Evolutionary conservation across 164 flowering plant genomes (phyloP).

Genomic region (Paratinospora sagittata): DNA sequence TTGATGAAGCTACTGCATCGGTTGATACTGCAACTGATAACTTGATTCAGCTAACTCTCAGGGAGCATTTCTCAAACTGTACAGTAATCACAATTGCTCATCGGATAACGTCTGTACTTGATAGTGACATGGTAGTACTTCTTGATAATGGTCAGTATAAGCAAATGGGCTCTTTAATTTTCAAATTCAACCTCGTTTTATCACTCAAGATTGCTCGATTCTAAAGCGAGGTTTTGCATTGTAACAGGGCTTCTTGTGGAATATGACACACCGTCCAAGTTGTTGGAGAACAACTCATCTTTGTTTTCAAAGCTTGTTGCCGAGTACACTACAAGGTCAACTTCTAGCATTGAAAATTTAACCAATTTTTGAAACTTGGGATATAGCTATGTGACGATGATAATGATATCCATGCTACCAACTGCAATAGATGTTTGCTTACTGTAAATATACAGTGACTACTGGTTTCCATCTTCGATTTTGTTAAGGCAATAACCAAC

Average conservation of each 20-base stretch:
- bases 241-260: constrained; percentile 28
- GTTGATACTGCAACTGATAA: too few species aligned
- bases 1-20: too few species aligned
- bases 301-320: constrained; percentile 31
- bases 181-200: too few species aligned
- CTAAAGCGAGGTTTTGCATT: neutral
- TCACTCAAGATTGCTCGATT: neutral
- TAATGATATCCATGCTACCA: neutral
- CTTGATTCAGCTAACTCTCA: constrained; percentile 34
- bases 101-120: constrained; percentile 38
- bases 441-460: neutral
- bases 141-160: constrained; percentile 27
- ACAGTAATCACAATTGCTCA: constrained; percentile 48
- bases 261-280: constrained; percentile 27
- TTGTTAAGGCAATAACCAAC: neutral
- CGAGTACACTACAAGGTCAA: constrained; percentile 25
- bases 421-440: neutral
- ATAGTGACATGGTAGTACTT: constrained; percentile 33
- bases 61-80: constrained; percentile 28
- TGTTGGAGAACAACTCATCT: constrained; percentile 24
- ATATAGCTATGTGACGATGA: neutral
- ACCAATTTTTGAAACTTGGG: neutral
- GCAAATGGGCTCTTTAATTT: neutral
- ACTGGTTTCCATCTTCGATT: too few species aligned
- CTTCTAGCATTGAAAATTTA: constrained; percentile 10